A percentile compares a stretch with the other conserved stretches of the same genome.
Conservation (phyloP, 805 yeast genomes). For the Maudiozyma barnettii region DNA sequence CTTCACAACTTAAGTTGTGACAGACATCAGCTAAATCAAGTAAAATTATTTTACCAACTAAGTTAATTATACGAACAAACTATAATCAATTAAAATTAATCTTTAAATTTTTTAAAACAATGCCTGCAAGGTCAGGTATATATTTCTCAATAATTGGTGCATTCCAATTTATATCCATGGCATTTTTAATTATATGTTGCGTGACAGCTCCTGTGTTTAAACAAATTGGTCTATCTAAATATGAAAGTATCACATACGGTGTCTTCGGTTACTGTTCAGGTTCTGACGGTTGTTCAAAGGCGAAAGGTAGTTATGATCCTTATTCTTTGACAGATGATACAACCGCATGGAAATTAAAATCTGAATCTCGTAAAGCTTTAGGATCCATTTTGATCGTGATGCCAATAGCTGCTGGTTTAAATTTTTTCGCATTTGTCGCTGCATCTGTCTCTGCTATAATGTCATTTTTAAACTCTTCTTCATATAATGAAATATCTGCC, state of each 20-base stretch:
- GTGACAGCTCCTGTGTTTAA: constrained; percentile 52
- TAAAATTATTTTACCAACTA: too few relatives aligned
- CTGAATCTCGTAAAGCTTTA: constrained; percentile 39
- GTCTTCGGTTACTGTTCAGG: constrained; percentile 54
- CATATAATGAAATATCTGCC: constrained; percentile 10
- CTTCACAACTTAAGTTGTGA: too few relatives aligned
- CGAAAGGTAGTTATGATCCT: constrained; percentile 38
- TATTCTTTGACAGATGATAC: constrained; percentile 25
- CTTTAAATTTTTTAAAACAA: background rate
- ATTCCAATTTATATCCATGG: constrained; percentile 45
- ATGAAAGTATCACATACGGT: constrained; percentile 44
- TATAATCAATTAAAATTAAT: background rate
- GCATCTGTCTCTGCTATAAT: constrained; percentile 26
- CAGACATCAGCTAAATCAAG: too few relatives aligned
- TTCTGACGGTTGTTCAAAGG: constrained; percentile 33
- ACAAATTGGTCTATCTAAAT: constrained; percentile 40
- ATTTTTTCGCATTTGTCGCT: constrained; percentile 28
- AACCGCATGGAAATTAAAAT: constrained; percentile 42
- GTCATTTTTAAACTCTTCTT: constrained; percentile 9
- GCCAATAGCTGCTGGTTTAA: constrained; percentile 61
- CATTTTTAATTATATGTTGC: constrained; percentile 50
- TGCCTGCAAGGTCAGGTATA: constrained; percentile 3
- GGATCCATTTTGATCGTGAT: constrained; percentile 47
- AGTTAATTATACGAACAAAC: too few relatives aligned
- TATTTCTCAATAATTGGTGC: constrained; percentile 34